Conservation (phyloP, 306 rosid species). For the Cucurbita ficifolia region DNA sequence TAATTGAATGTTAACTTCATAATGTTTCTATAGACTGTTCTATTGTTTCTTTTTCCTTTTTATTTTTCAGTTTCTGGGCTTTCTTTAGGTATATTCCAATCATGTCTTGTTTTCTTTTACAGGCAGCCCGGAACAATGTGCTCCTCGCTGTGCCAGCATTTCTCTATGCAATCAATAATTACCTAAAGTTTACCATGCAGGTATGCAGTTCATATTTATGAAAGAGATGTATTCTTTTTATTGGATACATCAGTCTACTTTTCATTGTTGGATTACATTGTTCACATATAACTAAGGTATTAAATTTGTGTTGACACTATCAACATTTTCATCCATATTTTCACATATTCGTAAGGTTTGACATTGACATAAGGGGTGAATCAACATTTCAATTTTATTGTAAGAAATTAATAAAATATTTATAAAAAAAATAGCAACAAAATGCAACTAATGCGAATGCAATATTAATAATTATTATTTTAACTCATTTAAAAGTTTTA, state of each 20-base stretch:
- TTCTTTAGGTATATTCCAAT: not conserved
- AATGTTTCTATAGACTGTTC: not conserved
- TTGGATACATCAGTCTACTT: not conserved
- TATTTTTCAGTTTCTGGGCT: not conserved
- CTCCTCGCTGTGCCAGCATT: conserved; percentile 98
- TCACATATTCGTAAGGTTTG: too few species aligned
- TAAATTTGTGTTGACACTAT: too few species aligned
- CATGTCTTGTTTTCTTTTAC: conserved; percentile 16
- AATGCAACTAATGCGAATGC: too few species aligned
- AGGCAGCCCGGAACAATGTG: conserved; percentile 94
- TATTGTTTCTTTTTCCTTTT: not conserved
- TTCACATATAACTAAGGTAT: not conserved
- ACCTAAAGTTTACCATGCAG: conserved; percentile 98
- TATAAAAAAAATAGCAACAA: too few species aligned
- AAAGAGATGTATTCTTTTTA: not conserved
- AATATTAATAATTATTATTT: too few species aligned
- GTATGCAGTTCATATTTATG: conserved; percentile 18
- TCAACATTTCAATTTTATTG: too few species aligned
- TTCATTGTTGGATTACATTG: not conserved
- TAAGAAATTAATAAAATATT: too few species aligned
- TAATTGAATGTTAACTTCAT: not conserved
- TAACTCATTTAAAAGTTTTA: too few species aligned
- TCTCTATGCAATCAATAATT: conserved; percentile 89
- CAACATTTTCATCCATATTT: too few species aligned
- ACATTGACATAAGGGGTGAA: too few species aligned